A percentile compares a stretch with the other conserved stretches of the same genome.
These are phyloP conservation scores for Aspergillus phoenicis DNA, from an alignment of 2,329 filamentous ascomycete species.

Conservation along the genomic window DNA sequence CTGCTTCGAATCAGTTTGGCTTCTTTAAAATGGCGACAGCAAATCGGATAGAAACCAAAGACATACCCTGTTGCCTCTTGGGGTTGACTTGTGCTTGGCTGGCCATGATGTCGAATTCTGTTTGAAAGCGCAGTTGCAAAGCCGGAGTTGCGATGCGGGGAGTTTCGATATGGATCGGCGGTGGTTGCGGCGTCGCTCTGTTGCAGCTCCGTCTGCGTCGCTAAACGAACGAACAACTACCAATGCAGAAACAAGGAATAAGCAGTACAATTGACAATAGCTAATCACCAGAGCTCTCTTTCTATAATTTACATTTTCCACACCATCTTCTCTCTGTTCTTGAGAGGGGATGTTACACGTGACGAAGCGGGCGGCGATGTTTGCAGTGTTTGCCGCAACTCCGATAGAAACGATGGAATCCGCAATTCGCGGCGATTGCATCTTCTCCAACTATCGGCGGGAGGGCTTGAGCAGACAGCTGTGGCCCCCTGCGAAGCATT, in stretches of 20 bases:
- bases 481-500: conserved; percentile 1
- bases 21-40: not conserved
- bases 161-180: conserved; percentile 20
- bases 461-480: conserved; percentile 7
- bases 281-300: no score
- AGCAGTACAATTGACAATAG: no score
- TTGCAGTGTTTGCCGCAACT: conserved; percentile 3
- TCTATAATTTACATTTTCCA: no score
- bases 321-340: not conserved
- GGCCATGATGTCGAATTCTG: conserved; percentile 36
- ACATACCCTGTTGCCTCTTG: conserved; percentile 52
- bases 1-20: conserved; percentile 32
- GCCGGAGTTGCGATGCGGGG: conserved; percentile 38
- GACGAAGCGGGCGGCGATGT: not conserved
- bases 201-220: no score
- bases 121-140: conserved; percentile 29
- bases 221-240: no score
- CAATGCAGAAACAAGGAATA: no score
- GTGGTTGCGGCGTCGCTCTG: not conserved
- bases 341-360: not conserved
- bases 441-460: conserved; percentile 7
- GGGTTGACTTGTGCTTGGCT: conserved; percentile 44
- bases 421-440: not conserved
- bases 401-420: conserved; percentile 3
- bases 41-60: not conserved